Percentiles rank a stretch among this genome's conserved stretches.
These are phyloP conservation scores for Tylopilus vinaceipallidus DNA, from an alignment of 768 basidiomycete species.

Conservation along the genomic window DNA sequence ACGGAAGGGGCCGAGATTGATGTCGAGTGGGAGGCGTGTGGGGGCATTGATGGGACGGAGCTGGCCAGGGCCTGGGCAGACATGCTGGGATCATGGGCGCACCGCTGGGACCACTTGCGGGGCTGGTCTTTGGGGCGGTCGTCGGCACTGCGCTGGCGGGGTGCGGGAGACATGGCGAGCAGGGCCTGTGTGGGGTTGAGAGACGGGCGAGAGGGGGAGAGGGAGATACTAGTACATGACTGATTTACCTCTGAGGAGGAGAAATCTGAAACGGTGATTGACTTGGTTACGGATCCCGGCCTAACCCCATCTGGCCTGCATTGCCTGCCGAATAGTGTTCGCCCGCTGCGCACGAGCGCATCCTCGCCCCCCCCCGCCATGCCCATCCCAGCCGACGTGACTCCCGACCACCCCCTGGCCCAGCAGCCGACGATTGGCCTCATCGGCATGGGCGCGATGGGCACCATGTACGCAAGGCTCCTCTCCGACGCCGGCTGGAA, in stretches of 20 bases:
- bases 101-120: conserved; percentile 13
- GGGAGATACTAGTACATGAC: no score
- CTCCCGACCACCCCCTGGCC: conserved; percentile 36
- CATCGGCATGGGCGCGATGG: conserved; percentile 99
- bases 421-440: conserved; percentile 81
- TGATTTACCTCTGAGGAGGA: conserved; percentile 13
- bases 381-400: conserved; percentile 23
- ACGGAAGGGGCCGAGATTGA: conserved; percentile 17
- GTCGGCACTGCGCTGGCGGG: conserved; percentile 15
- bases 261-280: no score
- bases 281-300: no score
- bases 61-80: conserved; percentile 20
- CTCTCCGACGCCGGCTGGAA: conserved; percentile 82
- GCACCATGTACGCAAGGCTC: conserved; percentile 84
- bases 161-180: conserved; percentile 5
- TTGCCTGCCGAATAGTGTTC: no score
- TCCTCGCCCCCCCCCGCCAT: conserved; percentile 9
- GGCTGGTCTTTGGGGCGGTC: conserved; percentile 12
- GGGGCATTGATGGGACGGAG: conserved; percentile 3
- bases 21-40: not conserved
- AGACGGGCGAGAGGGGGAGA: not conserved
- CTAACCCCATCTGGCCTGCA: no score
- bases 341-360: no score
- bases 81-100: conserved; percentile 10
- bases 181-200: conserved; percentile 14